phyloP scores from a whole-genome alignment of 1,284 basidiomycete species.

The Ganoderma boninense region DNA sequence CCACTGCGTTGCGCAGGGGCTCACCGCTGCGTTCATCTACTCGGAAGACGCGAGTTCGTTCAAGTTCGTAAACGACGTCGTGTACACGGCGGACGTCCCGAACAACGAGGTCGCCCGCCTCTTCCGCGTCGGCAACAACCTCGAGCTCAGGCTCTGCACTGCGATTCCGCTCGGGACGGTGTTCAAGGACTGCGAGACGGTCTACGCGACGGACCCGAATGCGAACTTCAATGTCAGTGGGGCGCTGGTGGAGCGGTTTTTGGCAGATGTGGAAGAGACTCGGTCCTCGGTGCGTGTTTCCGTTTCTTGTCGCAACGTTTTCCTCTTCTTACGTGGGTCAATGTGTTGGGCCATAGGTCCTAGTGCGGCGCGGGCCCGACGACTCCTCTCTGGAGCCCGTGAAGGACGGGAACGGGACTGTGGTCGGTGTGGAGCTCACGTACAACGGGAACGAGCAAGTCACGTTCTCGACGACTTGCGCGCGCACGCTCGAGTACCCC shows the following conservation, averaged over 20 bases:
- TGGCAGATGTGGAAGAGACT: slow-evolving; percentile 12
- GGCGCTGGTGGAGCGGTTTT: slow-evolving; percentile 20
- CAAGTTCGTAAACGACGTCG: slow-evolving; percentile 48
- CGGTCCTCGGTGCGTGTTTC: slow-evolving; percentile 6
- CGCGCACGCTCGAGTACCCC: slow-evolving; percentile 53
- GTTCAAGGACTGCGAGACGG: slow-evolving; percentile 36
- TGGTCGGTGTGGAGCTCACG: slow-evolving; percentile 34
- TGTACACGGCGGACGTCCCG: slow-evolving; percentile 49
- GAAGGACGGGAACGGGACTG: slow-evolving; percentile 19
- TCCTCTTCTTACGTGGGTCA: not conserved
- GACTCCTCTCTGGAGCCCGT: slow-evolving; percentile 18
- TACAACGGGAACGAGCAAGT: slow-evolving; percentile 33
- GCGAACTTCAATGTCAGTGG: slow-evolving; percentile 2
- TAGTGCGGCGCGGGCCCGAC: slow-evolving; percentile 6
- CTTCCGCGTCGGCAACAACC: slow-evolving; percentile 42
- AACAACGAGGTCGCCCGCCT: slow-evolving; percentile 50
- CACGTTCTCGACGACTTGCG: slow-evolving; percentile 48
- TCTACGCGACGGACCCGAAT: slow-evolving; percentile 32
- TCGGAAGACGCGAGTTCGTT: slow-evolving; percentile 53
- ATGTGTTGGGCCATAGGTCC: not conserved
- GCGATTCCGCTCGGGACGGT: slow-evolving; percentile 48
- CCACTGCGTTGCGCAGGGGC: slow-evolving; percentile 44
- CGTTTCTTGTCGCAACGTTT: not conserved
- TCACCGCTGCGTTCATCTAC: slow-evolving; percentile 59
- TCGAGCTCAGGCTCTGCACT: slow-evolving; percentile 54